Conservation (phyloP, 1,284 basidiomycete species). For the Boletellus dicymbophilus region DNA sequence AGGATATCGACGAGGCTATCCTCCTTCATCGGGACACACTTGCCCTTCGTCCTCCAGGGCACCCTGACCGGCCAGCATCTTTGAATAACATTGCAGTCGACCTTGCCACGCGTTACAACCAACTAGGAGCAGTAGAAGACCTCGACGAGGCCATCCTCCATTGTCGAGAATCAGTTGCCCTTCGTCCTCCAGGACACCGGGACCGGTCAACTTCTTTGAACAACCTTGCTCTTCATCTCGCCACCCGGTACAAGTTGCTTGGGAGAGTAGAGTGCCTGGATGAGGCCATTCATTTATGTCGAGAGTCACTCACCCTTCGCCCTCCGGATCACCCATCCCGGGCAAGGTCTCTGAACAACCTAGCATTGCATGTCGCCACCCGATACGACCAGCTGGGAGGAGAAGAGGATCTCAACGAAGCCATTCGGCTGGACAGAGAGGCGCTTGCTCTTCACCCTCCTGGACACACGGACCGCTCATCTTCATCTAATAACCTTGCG, state of each 20-base stretch:
- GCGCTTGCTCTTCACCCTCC: background rate
- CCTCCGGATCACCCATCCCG: background rate
- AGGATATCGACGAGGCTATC: no score
- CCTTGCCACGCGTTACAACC: background rate
- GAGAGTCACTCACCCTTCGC: background rate
- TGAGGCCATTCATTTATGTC: background rate
- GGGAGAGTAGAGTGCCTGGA: background rate
- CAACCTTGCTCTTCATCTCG: background rate
- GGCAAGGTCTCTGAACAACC: background rate
- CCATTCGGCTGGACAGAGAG: background rate
- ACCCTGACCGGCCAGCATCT: background rate
- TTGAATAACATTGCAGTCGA: background rate
- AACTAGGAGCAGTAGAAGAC: background rate
- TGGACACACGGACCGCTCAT: background rate
- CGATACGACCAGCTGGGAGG: background rate
- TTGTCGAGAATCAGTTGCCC: background rate
- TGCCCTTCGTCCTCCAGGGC: background rate
- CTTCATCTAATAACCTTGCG: background rate
- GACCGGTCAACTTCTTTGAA: background rate
- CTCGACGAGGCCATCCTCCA: background rate
- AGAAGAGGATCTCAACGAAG: slow-evolving; percentile 3
- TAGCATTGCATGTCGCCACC: background rate
- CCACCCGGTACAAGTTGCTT: background rate
- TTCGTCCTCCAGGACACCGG: background rate
- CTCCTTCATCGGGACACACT: background rate